Conservation (phyloP, 331 rosid species). For the Quercus tomentella region DNA sequence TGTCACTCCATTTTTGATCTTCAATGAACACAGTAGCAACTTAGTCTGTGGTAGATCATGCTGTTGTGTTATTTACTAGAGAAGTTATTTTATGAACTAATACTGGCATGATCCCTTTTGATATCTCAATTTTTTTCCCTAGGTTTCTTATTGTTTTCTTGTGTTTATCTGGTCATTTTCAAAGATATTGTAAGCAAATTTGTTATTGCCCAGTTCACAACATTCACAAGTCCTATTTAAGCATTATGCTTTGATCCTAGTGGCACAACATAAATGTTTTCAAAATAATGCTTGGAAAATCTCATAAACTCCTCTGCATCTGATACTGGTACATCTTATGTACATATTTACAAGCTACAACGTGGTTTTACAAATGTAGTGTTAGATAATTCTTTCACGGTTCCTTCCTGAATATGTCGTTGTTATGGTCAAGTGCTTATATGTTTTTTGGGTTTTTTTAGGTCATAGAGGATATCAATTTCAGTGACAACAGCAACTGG, state of each 20-base stretch:
- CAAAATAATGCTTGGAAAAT: slow-evolving; percentile 56
- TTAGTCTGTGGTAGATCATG: not conserved
- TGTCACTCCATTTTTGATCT: too few species aligned
- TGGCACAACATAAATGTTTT: slow-evolving; percentile 89
- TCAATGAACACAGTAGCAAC: not conserved
- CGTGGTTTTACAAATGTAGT: slow-evolving; percentile 89
- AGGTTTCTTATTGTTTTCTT: slow-evolving; percentile 2
- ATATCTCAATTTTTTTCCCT: too few species aligned
- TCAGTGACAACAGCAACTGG: slow-evolving; percentile 94
- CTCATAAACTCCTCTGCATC: slow-evolving; percentile 35
- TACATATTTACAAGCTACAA: slow-evolving; percentile 80
- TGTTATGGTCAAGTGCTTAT: not conserved
- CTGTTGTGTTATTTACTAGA: not conserved
- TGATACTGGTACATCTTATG: slow-evolving; percentile 39
- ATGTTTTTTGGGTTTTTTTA: slow-evolving; percentile 33
- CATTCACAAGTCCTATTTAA: slow-evolving; percentile 85
- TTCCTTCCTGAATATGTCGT: not conserved
- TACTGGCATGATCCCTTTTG: not conserved
- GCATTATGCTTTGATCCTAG: slow-evolving; percentile 91
- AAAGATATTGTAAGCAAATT: slow-evolving; percentile 70
- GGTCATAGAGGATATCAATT: slow-evolving; percentile 92
- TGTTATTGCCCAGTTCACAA: slow-evolving; percentile 70
- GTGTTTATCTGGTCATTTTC: slow-evolving; percentile 62
- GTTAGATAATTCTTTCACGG: not conserved
- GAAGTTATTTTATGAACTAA: not conserved